phyloP scores from a whole-genome alignment of 768 basidiomycete genomes.

The Termitomyces eurrhizus region DNA sequence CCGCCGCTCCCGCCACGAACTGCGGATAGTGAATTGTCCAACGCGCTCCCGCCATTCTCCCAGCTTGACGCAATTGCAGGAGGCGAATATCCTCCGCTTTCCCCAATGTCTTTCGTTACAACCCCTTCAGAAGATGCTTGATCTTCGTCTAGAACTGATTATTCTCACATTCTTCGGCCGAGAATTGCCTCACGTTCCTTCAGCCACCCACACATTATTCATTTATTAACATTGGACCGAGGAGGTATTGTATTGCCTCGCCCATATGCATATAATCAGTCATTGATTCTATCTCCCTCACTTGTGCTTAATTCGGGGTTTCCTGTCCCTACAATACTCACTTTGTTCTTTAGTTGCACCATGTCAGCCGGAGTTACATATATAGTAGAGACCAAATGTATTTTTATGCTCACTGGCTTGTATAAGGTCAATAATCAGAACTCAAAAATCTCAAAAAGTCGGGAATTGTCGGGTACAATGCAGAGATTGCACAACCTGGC shows the following conservation, averaged over 20 bases:
- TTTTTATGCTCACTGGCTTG: constrained; percentile 42
- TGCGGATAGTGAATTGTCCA: constrained; percentile 26
- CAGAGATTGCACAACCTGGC: not conserved
- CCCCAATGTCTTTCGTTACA: constrained; percentile 64
- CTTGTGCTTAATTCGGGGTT: constrained; percentile 24
- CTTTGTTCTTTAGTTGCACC: constrained; percentile 40
- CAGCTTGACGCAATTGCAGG: constrained; percentile 82
- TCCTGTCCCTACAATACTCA: constrained; percentile 34
- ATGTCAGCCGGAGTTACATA: constrained; percentile 43
- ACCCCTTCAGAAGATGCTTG: constrained; percentile 44
- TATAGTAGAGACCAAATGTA: constrained; percentile 51
- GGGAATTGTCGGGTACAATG: not conserved
- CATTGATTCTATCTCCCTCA: constrained; percentile 28
- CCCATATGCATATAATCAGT: constrained; percentile 34
- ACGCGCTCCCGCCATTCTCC: constrained; percentile 55
- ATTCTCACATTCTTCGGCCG: constrained; percentile 21
- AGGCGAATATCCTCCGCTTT: constrained; percentile 67
- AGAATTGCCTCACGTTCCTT: constrained; percentile 19
- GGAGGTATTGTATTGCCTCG: constrained; percentile 42
- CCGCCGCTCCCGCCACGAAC: constrained; percentile 49
- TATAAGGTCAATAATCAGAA: constrained; percentile 20
- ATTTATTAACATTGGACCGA: constrained; percentile 34
- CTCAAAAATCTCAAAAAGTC: not conserved
- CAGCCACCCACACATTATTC: constrained; percentile 20
- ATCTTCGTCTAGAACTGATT: constrained; percentile 20